A percentile compares a stretch with the other conserved stretches of the same genome.
phyloP scores from a whole-genome alignment of 305 asterid species.

The Rubia balearica region DNA sequence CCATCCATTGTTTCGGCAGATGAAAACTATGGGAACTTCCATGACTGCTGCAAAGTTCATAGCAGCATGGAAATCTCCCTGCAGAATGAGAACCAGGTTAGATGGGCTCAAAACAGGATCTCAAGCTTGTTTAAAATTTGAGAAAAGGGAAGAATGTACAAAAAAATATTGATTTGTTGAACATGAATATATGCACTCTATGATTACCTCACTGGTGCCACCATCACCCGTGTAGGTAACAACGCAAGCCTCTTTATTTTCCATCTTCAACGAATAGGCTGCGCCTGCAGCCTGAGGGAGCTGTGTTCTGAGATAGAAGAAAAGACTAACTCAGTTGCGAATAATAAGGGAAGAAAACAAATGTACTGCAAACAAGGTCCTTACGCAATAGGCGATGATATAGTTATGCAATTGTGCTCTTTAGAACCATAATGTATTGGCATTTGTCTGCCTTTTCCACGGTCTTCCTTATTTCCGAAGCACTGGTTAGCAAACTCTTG shows the following conservation, averaged over 20 bases:
- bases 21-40: slow-evolving; percentile 71
- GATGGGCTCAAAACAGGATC: background rate
- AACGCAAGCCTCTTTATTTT: slow-evolving; percentile 68
- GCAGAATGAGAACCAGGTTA: slow-evolving; percentile 14
- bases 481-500: slow-evolving; percentile 73
- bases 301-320: slow-evolving; percentile 57
- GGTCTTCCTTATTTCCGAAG: slow-evolving; percentile 63
- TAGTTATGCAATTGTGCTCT: slow-evolving; percentile 53
- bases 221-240: slow-evolving; percentile 83
- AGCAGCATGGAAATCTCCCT: slow-evolving; percentile 96
- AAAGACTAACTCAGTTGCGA: background rate
- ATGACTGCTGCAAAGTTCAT: slow-evolving; percentile 80
- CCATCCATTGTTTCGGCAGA: slow-evolving; percentile 96
- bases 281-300: slow-evolving; percentile 95
- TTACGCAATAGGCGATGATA: slow-evolving; percentile 87
- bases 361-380: slow-evolving; percentile 6
- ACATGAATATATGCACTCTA: background rate
- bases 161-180: background rate
- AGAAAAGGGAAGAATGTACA: background rate
- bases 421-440: slow-evolving; percentile 85
- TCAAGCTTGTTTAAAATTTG: background rate
- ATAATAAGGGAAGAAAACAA: background rate
- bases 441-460: slow-evolving; percentile 95
- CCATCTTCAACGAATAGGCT: slow-evolving; percentile 95
- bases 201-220: slow-evolving; percentile 71